phyloP scores from a whole-genome alignment of 2,329 filamentous ascomycete genomes.

The Alternaria atra region DNA sequence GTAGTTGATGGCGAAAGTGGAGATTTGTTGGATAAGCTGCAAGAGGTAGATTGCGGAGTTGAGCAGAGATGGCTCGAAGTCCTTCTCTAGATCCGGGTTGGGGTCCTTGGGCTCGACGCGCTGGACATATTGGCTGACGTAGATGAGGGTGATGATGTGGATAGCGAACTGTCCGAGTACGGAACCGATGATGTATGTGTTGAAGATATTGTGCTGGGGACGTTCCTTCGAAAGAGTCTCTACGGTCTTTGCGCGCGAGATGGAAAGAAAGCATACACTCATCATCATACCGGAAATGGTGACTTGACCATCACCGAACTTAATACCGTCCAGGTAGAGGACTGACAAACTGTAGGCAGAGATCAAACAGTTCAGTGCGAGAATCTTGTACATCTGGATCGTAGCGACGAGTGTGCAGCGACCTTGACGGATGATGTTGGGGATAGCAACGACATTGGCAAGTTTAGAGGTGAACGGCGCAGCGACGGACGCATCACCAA shows the following conservation, averaged over 20 bases:
- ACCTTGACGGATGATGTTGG: conserved; percentile 97
- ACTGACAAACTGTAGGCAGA: conserved; percentile 97
- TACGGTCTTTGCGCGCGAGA: conserved; percentile 95
- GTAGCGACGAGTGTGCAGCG: conserved; percentile 97
- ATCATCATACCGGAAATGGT: conserved; percentile 99
- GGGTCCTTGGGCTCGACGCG: conserved; percentile 74
- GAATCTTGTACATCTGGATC: conserved; percentile 99
- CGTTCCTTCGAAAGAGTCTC: conserved; percentile 96
- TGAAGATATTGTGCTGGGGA: conserved; percentile 98
- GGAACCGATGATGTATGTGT: conserved; percentile 97
- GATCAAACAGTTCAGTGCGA: conserved; percentile 96
- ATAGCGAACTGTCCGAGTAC: conserved; percentile 97
- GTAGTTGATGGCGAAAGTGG: conserved; percentile 99
- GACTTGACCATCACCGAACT: conserved; percentile 97
- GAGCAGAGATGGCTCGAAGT: conserved; percentile 90
- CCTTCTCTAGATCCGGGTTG: conserved; percentile 88
- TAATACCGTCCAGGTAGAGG: conserved; percentile 96
- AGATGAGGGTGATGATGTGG: conserved; percentile 92
- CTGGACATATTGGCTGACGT: conserved; percentile 90
- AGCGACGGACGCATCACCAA: conserved; percentile 95
- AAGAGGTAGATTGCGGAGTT: conserved; percentile 97
- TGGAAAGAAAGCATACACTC: conserved; percentile 98
- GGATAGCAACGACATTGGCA: conserved; percentile 94
- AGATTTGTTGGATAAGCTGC: conserved; percentile 98
- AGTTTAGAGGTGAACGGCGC: conserved; percentile 98